phyloP scores from a whole-genome alignment of 371 early-diverging fungal genomes.

The Mucor sp. region DNA sequence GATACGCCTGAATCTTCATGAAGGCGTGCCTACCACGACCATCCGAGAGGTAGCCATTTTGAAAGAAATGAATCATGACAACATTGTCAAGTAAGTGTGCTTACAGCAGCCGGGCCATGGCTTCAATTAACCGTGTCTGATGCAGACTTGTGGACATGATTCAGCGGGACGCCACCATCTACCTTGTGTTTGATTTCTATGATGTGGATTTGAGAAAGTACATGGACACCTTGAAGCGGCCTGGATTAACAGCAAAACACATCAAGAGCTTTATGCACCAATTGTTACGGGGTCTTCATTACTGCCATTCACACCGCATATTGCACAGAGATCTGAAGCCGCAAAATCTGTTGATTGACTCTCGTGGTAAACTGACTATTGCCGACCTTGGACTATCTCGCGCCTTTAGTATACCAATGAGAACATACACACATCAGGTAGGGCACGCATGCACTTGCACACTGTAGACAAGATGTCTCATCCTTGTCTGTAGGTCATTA shows the following conservation, averaged over 20 bases:
- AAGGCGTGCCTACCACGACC: constrained; percentile 95
- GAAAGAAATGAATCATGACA: constrained; percentile 93
- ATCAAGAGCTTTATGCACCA: constrained; percentile 94
- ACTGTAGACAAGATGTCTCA: no score
- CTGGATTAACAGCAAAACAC: constrained; percentile 62
- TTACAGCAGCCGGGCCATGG: background rate
- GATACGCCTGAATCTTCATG: constrained; percentile 87
- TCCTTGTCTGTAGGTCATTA: constrained; percentile 74
- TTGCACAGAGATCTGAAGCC: constrained; percentile 95
- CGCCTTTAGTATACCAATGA: constrained; percentile 86
- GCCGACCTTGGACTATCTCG: constrained; percentile 97
- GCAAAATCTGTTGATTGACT: constrained; percentile 93
- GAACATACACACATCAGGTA: constrained; percentile 94
- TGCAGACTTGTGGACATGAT: constrained; percentile 86
- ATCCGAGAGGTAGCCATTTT: constrained; percentile 98
- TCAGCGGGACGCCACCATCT: constrained; percentile 88
- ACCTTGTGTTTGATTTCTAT: constrained; percentile 96
- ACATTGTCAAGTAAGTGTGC: constrained; percentile 78
- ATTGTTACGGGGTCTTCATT: constrained; percentile 79
- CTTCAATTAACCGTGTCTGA: background rate
- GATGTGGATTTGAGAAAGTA: constrained; percentile 96
- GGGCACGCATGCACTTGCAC: background rate
- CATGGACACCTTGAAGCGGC: constrained; percentile 75
- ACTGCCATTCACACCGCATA: constrained; percentile 88
- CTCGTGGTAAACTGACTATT: constrained; percentile 82